phyloP scores from a whole-genome alignment of 2,329 filamentous ascomycete species.

The Fusarium subglutinans region DNA sequence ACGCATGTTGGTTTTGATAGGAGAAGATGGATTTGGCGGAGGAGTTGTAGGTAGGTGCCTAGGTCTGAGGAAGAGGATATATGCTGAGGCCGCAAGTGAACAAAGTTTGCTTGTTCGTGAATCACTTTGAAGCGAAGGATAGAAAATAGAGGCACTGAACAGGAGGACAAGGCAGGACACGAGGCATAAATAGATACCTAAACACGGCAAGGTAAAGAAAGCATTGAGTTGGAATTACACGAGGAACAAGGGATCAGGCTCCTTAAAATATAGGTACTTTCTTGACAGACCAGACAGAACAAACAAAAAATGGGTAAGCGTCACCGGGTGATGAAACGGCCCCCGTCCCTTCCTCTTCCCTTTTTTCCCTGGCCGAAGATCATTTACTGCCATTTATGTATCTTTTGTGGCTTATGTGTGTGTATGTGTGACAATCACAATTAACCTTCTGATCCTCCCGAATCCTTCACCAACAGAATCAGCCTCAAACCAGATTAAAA shows the following conservation, averaged over 20 bases:
- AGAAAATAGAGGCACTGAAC: neutral
- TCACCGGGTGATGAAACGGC: slow-evolving; percentile 22
- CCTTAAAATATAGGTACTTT: slow-evolving; percentile 11
- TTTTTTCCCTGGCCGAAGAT: too few relatives aligned
- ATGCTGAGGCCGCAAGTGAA: slow-evolving; percentile 1
- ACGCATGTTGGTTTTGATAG: slow-evolving; percentile 31
- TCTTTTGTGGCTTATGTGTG: neutral
- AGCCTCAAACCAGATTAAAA: neutral
- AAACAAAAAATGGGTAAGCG: slow-evolving; percentile 16
- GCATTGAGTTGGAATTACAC: neutral
- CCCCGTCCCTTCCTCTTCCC: neutral
- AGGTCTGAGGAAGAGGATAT: neutral
- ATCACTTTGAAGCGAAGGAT: neutral
- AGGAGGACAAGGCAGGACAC: neutral
- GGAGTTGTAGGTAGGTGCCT: neutral
- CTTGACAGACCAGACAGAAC: neutral
- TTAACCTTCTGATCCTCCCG: slow-evolving; percentile 6
- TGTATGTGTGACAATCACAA: slow-evolving; percentile 21
- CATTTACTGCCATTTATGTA: neutral
- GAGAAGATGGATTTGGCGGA: neutral
- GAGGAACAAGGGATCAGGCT: neutral
- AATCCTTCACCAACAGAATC: neutral
- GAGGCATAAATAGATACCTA: neutral
- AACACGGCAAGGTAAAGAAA: neutral
- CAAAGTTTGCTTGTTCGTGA: slow-evolving; percentile 5